These are phyloP conservation scores for Leccinum solheimii DNA, from an alignment of 1,284 basidiomycete species.

Conservation along the genomic window DNA sequence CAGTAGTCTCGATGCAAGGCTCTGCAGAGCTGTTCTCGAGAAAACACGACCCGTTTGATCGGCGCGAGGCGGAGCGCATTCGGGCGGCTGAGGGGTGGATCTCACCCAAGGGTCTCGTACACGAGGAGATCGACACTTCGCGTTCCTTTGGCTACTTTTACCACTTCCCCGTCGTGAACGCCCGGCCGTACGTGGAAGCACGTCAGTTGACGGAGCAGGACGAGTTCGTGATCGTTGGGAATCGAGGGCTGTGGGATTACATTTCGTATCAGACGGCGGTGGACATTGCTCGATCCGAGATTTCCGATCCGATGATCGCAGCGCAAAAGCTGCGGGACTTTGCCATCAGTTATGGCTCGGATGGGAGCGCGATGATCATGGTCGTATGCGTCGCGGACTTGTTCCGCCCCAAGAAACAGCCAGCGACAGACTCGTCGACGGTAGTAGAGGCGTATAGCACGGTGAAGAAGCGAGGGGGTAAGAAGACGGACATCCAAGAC, in stretches of 20 bases:
- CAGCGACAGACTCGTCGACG: slow-evolving; percentile 45
- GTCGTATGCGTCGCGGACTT: slow-evolving; percentile 85
- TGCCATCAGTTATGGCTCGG: slow-evolving; percentile 95
- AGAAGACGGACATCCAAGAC: slow-evolving; percentile 53
- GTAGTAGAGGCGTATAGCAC: slow-evolving; percentile 38
- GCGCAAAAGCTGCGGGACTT: slow-evolving; percentile 97
- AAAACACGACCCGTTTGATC: slow-evolving; percentile 91
- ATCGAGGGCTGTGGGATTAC: slow-evolving; percentile 91
- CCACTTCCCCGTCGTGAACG: slow-evolving; percentile 88
- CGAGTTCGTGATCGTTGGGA: slow-evolving; percentile 97
- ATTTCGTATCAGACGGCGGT: slow-evolving; percentile 96
- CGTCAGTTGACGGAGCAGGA: slow-evolving; percentile 82
- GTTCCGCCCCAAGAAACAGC: slow-evolving; percentile 57
- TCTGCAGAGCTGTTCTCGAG: slow-evolving; percentile 75
- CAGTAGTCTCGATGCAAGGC: slow-evolving; percentile 86
- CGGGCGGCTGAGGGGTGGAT: slow-evolving; percentile 95
- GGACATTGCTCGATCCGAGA: slow-evolving; percentile 89
- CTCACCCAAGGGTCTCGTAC: slow-evolving; percentile 90
- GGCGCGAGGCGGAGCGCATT: slow-evolving; percentile 83
- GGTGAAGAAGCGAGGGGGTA: slow-evolving; percentile 39
- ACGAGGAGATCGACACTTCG: slow-evolving; percentile 90
- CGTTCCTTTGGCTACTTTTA: slow-evolving; percentile 92
- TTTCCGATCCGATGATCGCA: slow-evolving; percentile 92
- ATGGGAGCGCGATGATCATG: slow-evolving; percentile 98
- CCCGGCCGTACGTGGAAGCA: slow-evolving; percentile 76